phyloP scores from a whole-genome alignment of 768 basidiomycete genomes.

The Mycena polygramma region DNA sequence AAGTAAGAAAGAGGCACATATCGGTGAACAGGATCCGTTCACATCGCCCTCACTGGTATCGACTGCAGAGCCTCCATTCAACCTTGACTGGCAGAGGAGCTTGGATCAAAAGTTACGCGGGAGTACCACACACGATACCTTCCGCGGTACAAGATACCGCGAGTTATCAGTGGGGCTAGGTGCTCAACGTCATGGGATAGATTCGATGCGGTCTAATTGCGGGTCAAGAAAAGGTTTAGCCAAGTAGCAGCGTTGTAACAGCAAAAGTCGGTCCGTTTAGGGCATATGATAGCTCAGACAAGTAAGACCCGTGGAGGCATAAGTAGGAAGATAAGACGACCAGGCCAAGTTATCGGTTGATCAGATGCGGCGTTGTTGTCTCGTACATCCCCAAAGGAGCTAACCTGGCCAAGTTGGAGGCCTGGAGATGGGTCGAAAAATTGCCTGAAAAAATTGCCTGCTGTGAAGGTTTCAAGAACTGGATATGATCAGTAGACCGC shows the following conservation, averaged over 20 bases:
- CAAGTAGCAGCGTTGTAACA: background rate
- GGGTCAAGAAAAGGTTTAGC: background rate
- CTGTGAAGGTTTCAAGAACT: too few relatives aligned
- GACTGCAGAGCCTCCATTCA: background rate
- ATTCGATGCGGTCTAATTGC: background rate
- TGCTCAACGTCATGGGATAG: background rate
- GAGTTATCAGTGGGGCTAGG: too few relatives aligned
- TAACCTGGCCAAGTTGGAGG: background rate
- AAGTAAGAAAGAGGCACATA: background rate
- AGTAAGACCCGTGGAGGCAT: slow-evolving; percentile 10
- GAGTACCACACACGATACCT: background rate
- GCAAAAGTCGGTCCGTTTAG: background rate
- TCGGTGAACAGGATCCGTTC: slow-evolving; percentile 11
- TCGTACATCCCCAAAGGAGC: background rate
- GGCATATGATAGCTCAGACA: slow-evolving; percentile 4
- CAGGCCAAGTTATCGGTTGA: slow-evolving; percentile 18
- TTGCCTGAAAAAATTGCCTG: too few relatives aligned
- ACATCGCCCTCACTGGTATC: background rate
- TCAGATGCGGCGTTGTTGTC: background rate
- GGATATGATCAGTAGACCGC: too few relatives aligned
- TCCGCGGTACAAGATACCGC: slow-evolving; percentile 13
- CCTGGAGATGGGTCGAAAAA: too few relatives aligned
- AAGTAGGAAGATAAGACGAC: slow-evolving; percentile 1
- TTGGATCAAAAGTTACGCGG: slow-evolving; percentile 16
- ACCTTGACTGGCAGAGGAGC: background rate